Evolutionary conservation across 2,329 filamentous ascomycete genomes (phyloP).

Genomic region (Sporothrix luriei): DNA sequence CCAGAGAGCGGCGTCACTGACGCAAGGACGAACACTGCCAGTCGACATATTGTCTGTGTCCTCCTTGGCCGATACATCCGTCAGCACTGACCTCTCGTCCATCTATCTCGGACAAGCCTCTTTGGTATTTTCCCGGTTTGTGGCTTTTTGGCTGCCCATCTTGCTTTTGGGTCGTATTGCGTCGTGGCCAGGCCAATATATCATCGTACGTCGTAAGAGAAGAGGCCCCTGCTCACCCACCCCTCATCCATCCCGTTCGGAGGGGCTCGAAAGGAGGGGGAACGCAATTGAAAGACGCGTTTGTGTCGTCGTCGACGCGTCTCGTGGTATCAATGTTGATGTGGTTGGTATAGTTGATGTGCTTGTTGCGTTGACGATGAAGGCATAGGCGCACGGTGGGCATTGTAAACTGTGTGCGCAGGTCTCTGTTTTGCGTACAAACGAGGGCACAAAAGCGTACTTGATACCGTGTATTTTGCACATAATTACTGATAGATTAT

Average conservation of each 20-base stretch:
- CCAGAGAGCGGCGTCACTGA: neutral
- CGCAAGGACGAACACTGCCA: too few relatives aligned
- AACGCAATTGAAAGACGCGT: neutral
- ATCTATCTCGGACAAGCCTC: conserved; percentile 13
- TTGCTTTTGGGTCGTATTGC: conserved; percentile 6
- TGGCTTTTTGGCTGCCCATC: neutral
- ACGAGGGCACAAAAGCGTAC: neutral
- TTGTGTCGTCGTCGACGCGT: conserved; percentile 10
- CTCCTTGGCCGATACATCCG: too few relatives aligned
- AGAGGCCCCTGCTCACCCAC: conserved; percentile 16
- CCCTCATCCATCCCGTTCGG: neutral
- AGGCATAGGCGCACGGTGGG: too few relatives aligned
- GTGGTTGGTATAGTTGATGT: neutral
- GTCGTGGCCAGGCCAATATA: neutral
- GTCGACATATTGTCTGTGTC: too few relatives aligned
- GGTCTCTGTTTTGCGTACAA: neutral
- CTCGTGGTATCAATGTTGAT: neutral
- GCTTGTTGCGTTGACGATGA: neutral
- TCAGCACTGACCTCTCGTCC: conserved; percentile 2
- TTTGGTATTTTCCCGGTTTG: neutral
- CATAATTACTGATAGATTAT: neutral
- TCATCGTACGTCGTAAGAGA: too few relatives aligned
- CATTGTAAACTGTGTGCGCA: neutral
- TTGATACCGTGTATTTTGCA: conserved; percentile 14
- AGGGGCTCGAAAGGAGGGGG: neutral